These are phyloP conservation scores for Candida succiphila DNA, from an alignment of 805 yeast species.

Conservation along the genomic window DNA sequence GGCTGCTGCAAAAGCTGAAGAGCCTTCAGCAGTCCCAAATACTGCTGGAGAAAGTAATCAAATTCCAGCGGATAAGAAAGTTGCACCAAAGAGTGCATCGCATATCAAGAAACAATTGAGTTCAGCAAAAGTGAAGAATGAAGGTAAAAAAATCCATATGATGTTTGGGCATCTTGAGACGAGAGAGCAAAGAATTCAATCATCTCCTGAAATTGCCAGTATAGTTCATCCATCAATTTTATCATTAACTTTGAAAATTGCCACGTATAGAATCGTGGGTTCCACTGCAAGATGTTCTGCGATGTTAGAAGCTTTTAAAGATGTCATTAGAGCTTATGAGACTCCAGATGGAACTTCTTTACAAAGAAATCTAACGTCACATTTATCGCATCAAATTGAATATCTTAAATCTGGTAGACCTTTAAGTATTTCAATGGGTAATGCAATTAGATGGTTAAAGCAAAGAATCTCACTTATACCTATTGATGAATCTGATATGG, in stretches of 20 bases:
- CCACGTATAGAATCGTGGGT: conserved; percentile 83
- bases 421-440: conserved; percentile 90
- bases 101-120: conserved; percentile 45
- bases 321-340: conserved; percentile 66
- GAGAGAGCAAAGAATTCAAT: conserved; percentile 61
- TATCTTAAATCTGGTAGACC: conserved; percentile 87
- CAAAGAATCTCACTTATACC: conserved; percentile 83
- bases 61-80: conserved; percentile 18
- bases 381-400: conserved; percentile 87
- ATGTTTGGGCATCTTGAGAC: conserved; percentile 75
- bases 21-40: neutral
- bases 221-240: conserved; percentile 83
- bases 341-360: conserved; percentile 83
- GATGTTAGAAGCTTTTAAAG: conserved; percentile 77
- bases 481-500: conserved; percentile 55
- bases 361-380: conserved; percentile 80
- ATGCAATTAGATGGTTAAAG: conserved; percentile 93
- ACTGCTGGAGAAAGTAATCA: neutral
- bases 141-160: conserved; percentile 42
- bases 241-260: conserved; percentile 66
- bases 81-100: conserved; percentile 33
- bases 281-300: conserved; percentile 78
- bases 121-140: conserved; percentile 36
- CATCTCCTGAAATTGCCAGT: conserved; percentile 46
- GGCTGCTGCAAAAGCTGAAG: conserved; percentile 58